Conservation (phyloP, 1,284 basidiomycete species). For the Leccinum discolor region DNA sequence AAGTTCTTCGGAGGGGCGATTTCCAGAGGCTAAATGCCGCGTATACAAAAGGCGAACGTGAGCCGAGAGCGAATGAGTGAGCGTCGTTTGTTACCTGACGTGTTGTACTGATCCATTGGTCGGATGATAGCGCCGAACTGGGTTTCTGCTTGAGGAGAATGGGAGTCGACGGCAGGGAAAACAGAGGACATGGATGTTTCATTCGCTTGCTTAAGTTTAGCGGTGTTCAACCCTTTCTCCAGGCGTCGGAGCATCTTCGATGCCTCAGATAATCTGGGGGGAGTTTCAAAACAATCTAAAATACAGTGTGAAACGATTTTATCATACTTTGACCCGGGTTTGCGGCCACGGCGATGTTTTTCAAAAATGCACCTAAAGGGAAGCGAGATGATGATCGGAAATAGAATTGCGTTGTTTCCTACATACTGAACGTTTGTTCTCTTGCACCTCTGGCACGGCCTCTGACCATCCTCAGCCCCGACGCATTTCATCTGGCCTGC, state of each 20-base stretch:
- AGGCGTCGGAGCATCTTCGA: constrained; percentile 84
- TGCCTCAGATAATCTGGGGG: constrained; percentile 72
- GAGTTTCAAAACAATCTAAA: constrained; percentile 12
- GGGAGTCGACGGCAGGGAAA: constrained; percentile 33
- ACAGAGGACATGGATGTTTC: constrained; percentile 33
- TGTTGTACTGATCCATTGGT: constrained; percentile 34
- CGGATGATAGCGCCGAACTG: constrained; percentile 31
- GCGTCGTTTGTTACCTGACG: constrained; percentile 37
- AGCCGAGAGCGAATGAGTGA: constrained; percentile 1
- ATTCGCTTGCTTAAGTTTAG: constrained; percentile 60
- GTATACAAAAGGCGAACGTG: constrained; percentile 21
- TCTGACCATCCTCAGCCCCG: constrained; percentile 77
- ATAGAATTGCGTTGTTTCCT: constrained; percentile 19
- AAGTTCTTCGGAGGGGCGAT: constrained; percentile 47
- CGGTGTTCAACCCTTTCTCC: constrained; percentile 78
- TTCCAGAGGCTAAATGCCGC: constrained; percentile 38
- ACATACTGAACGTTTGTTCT: constrained; percentile 72
- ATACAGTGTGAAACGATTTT: constrained; percentile 10
- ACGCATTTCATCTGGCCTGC: constrained; percentile 80
- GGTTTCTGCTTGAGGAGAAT: constrained; percentile 34
- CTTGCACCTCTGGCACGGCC: constrained; percentile 77
- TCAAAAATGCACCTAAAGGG: constrained; percentile 72
- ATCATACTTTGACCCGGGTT: constrained; percentile 83
- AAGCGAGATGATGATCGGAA: constrained; percentile 15
- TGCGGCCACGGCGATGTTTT: constrained; percentile 82